phyloP scores from a whole-genome alignment of 2,329 filamentous ascomycete genomes.

The Talaromyces amestolkiae region DNA sequence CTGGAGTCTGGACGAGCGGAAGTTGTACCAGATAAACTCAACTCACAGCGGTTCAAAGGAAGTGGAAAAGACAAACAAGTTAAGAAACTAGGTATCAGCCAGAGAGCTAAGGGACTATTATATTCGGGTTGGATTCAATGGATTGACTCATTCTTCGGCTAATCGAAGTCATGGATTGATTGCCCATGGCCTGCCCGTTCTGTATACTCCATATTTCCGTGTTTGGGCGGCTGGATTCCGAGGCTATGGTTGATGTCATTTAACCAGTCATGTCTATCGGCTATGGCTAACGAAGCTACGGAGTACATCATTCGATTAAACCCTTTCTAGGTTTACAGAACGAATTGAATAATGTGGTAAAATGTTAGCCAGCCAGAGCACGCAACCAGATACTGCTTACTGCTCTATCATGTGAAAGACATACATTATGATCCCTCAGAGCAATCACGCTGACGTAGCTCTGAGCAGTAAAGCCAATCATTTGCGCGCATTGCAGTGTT shows the following conservation, averaged over 20 bases:
- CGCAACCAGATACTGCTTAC: not conserved
- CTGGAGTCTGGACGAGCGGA: conserved; percentile 11
- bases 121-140: not conserved
- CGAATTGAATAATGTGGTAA: not conserved
- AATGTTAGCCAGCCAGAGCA: not conserved
- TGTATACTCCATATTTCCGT: conserved; percentile 4
- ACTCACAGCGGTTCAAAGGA: not conserved
- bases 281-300: not conserved
- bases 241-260: conserved; percentile 11
- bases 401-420: conserved; percentile 8
- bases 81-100: not conserved
- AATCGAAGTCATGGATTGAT: not conserved
- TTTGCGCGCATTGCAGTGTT: not conserved
- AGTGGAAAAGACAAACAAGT: not conserved
- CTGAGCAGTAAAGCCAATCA: not conserved
- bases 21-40: not conserved
- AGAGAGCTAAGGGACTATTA: not conserved
- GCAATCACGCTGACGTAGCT: not conserved
- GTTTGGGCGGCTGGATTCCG: conserved; percentile 1
- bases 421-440: not conserved
- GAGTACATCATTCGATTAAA: not conserved
- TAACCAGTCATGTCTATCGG: not conserved
- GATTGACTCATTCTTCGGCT: conserved; percentile 8
- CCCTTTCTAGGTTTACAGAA: not conserved
- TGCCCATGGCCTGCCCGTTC: not conserved